phyloP scores from a whole-genome alignment of 2,329 filamentous ascomycete species.

The Juglanconis juglandina region DNA sequence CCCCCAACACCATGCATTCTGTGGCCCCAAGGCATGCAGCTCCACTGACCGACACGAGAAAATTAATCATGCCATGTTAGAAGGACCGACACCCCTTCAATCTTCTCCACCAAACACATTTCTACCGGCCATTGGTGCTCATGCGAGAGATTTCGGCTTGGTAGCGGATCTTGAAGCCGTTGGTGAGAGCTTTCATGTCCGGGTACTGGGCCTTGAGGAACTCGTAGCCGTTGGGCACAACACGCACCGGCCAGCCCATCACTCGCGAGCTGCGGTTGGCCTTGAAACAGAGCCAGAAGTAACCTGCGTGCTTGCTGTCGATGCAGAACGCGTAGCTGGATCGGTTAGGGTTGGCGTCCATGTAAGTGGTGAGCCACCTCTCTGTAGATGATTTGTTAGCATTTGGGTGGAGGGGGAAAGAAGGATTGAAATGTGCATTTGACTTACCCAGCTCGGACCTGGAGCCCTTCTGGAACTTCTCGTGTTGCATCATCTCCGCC shows the following conservation, averaged over 20 bases:
- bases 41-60: neutral
- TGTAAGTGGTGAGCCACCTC: slow-evolving; percentile 93
- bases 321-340: slow-evolving; percentile 96
- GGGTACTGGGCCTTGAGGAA: slow-evolving; percentile 85
- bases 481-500: slow-evolving; percentile 89
- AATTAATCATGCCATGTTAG: slow-evolving; percentile 1
- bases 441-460: slow-evolving; percentile 79
- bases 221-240: slow-evolving; percentile 91
- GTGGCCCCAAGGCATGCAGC: too few relatives aligned
- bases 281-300: slow-evolving; percentile 97
- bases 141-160: slow-evolving; percentile 64
- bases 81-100: slow-evolving; percentile 3
- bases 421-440: neutral
- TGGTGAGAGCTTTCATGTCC: slow-evolving; percentile 91
- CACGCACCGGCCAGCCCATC: slow-evolving; percentile 79
- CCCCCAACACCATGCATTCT: neutral
- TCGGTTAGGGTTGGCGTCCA: slow-evolving; percentile 89
- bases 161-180: slow-evolving; percentile 89
- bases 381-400: slow-evolving; percentile 51
- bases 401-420: neutral
- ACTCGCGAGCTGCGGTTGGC: slow-evolving; percentile 71
- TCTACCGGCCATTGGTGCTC: slow-evolving; percentile 27
- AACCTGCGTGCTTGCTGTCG: slow-evolving; percentile 85
- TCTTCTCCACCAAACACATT: neutral
- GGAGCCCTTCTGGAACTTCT: slow-evolving; percentile 85